Conservation (phyloP, 2,329 filamentous ascomycete genomes). For the Fusarium siculi region DNA sequence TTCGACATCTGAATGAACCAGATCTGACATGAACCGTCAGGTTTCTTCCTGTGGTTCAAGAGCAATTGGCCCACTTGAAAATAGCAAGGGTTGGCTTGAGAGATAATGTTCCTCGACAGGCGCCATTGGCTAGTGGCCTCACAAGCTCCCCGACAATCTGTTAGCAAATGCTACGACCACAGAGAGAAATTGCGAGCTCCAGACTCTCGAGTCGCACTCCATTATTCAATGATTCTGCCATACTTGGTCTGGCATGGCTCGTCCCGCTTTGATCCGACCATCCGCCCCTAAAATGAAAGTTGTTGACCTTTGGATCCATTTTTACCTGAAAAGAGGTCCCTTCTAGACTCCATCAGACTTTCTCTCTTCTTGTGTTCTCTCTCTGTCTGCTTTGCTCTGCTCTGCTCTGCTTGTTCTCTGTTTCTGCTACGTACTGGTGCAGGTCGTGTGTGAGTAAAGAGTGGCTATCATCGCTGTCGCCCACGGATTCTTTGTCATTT, state of each 20-base stretch:
- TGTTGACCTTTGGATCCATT: conserved; percentile 31
- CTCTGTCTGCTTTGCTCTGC: not conserved
- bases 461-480: not conserved
- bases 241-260: conserved; percentile 28
- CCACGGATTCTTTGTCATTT: conserved; percentile 2
- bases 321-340: conserved; percentile 21
- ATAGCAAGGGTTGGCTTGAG: conserved; percentile 14
- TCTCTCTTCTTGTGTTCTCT: conserved; percentile 29
- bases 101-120: conserved; percentile 4
- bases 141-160: not conserved
- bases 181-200: conserved; percentile 4
- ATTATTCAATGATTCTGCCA: conserved; percentile 12
- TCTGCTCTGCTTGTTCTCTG: conserved; percentile 17
- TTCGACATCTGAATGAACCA: not conserved
- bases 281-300: conserved; percentile 32
- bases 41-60: not conserved
- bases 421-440: conserved; percentile 20
- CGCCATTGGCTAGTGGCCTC: not conserved
- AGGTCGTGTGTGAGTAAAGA: conserved; percentile 8
- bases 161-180: conserved; percentile 10
- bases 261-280: conserved; percentile 37
- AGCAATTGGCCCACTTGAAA: not conserved
- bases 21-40: not conserved
- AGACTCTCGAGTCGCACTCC: conserved; percentile 8
- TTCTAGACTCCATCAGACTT: conserved; percentile 31